Conservation (phyloP, 257 asterid species). For the Jasminum sambac region DNA sequence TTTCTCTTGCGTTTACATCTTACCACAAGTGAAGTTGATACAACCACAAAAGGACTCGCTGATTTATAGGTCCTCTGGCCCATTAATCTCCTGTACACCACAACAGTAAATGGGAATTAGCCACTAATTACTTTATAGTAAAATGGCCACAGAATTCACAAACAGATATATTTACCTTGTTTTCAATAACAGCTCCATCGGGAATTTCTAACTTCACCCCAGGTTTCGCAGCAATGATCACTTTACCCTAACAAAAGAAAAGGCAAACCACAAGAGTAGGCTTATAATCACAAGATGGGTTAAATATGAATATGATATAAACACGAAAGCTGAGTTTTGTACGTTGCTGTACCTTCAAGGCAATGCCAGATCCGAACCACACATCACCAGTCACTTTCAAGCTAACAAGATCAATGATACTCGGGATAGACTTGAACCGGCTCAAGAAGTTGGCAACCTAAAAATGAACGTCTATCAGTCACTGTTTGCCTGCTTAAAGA, state of each 20-base stretch:
- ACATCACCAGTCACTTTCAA: slow-evolving; percentile 92
- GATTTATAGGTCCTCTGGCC: slow-evolving; percentile 70
- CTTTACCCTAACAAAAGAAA: slow-evolving; percentile 66
- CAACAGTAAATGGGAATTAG: slow-evolving; percentile 12
- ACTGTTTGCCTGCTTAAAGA: slow-evolving; percentile 6
- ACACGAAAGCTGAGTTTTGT: no score
- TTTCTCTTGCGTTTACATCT: neutral
- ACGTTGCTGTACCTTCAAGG: slow-evolving; percentile 59
- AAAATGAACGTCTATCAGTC: neutral
- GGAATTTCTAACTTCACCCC: slow-evolving; percentile 83
- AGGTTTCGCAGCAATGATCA: slow-evolving; percentile 65
- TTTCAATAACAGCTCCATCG: slow-evolving; percentile 64
- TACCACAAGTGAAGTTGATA: neutral
- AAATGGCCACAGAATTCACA: neutral
- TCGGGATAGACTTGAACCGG: slow-evolving; percentile 92
- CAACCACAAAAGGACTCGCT: neutral
- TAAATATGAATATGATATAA: neutral
- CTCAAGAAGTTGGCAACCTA: slow-evolving; percentile 52
- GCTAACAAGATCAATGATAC: slow-evolving; percentile 86
- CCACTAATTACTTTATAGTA: neutral
- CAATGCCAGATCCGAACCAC: slow-evolving; percentile 77
- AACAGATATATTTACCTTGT: slow-evolving; percentile 60
- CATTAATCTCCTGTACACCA: slow-evolving; percentile 64
- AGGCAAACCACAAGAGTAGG: neutral
- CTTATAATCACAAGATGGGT: neutral